Conservation (phyloP, 192 early-diverging fungal species). For the Mortierella alpina region DNA sequence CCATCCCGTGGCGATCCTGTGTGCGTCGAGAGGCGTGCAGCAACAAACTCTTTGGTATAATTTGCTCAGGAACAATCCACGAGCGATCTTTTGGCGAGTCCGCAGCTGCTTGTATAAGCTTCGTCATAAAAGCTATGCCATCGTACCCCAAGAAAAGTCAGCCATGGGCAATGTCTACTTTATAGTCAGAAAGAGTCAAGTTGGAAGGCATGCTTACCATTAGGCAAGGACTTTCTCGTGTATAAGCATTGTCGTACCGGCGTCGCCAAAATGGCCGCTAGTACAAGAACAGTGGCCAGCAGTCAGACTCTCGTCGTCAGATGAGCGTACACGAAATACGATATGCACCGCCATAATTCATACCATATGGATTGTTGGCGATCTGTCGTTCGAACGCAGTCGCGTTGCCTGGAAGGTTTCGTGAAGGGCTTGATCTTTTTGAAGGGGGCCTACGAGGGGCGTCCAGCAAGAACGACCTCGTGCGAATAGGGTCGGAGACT, state of each 20-base stretch:
- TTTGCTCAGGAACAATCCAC: constrained; percentile 40
- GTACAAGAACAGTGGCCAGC: background rate
- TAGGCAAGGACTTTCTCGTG: constrained; percentile 22
- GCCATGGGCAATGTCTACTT: background rate
- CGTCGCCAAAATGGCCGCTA: constrained; percentile 23
- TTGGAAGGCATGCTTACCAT: constrained; percentile 1
- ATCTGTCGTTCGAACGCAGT: constrained; percentile 13
- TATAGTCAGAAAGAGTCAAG: no score
- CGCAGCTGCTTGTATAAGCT: constrained; percentile 26
- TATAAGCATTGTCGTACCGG: constrained; percentile 28
- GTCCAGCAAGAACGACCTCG: constrained; percentile 27
- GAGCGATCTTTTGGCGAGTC: background rate
- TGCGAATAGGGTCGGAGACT: background rate
- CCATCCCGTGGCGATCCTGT: constrained; percentile 6
- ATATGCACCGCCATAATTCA: background rate
- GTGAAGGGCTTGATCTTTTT: background rate
- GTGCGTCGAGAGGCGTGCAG: background rate
- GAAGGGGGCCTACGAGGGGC: constrained; percentile 7
- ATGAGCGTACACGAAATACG: background rate
- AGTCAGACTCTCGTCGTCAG: no score
- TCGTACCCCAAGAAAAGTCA: background rate
- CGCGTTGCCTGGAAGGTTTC: background rate
- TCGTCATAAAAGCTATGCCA: constrained; percentile 28
- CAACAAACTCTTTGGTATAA: background rate
- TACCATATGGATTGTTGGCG: constrained; percentile 34